Conservation (phyloP, 2,329 filamentous ascomycete species). For the Neonectria sp. region DNA sequence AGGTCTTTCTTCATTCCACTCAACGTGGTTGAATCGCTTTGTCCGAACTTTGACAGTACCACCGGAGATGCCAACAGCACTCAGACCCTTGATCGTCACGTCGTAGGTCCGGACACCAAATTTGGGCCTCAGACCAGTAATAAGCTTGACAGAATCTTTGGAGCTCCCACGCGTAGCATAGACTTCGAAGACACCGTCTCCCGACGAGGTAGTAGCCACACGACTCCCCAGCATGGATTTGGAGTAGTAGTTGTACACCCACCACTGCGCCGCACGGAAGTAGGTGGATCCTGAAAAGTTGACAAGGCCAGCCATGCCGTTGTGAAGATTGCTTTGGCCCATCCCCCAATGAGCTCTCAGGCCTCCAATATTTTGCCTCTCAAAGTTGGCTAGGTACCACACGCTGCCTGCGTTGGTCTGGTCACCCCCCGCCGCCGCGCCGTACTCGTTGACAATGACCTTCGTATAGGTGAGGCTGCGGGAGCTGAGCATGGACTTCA, state of each 20-base stretch:
- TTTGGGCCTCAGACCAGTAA: not conserved
- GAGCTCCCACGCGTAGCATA: constrained; percentile 11
- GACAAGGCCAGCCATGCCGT: constrained; percentile 12
- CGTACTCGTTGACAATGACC: constrained; percentile 17
- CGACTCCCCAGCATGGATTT: constrained; percentile 25
- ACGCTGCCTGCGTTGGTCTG: constrained; percentile 7
- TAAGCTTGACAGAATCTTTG: constrained; percentile 13
- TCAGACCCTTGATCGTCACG: constrained; percentile 1
- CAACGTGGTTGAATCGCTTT: constrained; percentile 9
- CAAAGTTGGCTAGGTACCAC: constrained; percentile 3
- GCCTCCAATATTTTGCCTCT: not conserved
- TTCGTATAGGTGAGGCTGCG: not conserved
- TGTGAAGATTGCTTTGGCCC: constrained; percentile 12
- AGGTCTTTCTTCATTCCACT: constrained; percentile 2
- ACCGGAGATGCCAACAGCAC: constrained; percentile 1
- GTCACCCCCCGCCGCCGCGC: not conserved
- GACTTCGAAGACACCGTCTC: constrained; percentile 19
- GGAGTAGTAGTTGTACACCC: constrained; percentile 31
- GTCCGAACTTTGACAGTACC: constrained; percentile 8
- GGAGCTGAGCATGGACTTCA: constrained; percentile 7
- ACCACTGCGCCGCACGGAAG: constrained; percentile 24
- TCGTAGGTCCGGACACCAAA: constrained; percentile 14
- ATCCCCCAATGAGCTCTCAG: constrained; percentile 15
- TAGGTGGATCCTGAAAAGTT: constrained; percentile 22
- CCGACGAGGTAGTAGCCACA: constrained; percentile 8